Evolutionary conservation across 2,329 filamentous ascomycete species (phyloP).

Genomic region (Aspergillus pseudotamarii): DNA sequence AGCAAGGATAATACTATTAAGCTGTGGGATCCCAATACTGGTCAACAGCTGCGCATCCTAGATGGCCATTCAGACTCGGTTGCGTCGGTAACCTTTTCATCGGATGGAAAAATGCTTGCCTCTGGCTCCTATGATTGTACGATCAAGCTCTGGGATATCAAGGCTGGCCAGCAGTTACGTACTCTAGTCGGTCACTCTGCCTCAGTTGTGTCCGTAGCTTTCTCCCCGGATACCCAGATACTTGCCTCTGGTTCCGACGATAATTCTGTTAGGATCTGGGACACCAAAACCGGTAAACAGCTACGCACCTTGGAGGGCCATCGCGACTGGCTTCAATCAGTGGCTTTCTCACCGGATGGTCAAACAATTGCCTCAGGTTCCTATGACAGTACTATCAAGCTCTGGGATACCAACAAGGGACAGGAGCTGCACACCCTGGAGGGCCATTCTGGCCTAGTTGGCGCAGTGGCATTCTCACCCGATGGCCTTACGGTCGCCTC

Average conservation of each 20-base stretch:
- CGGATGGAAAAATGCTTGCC: neutral
- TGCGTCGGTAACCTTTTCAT: neutral
- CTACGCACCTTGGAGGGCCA: neutral
- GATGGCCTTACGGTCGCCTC: constrained; percentile 3
- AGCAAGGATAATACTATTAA: neutral
- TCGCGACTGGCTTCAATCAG: neutral
- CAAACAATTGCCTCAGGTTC: neutral
- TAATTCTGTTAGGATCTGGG: neutral
- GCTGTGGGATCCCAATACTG: neutral
- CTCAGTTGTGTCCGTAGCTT: neutral
- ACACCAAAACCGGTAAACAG: neutral
- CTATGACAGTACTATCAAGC: neutral
- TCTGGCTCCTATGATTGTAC: neutral
- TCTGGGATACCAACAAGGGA: neutral
- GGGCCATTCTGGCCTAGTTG: neutral
- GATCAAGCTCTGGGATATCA: neutral
- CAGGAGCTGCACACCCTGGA: neutral
- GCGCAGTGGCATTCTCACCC: neutral
- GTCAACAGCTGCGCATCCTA: constrained; percentile 13
- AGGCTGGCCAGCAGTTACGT: neutral
- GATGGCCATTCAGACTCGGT: constrained; percentile 14
- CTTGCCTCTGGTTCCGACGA: neutral
- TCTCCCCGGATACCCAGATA: neutral
- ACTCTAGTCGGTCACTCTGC: neutral
- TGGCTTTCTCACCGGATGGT: neutral